Base-by-base conservation (phyloP, 2,329 filamentous ascomycete species). In the Phyllosticta paracitricarpa region DNA sequence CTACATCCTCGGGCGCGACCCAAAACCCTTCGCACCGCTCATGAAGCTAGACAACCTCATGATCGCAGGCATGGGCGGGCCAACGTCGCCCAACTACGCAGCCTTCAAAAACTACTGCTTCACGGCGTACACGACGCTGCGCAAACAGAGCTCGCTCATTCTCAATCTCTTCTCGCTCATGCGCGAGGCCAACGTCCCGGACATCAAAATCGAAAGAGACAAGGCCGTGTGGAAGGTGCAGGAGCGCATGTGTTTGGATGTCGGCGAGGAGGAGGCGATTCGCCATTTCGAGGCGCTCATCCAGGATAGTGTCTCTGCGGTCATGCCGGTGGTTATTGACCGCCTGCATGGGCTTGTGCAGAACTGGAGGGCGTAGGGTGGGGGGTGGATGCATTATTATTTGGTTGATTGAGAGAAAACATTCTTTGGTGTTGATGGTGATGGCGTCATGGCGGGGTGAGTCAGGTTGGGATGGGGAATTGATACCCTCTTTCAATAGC, bases 31-130 rank as follows among this genome's bases (percentile, higher is more conserved):
- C 71, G 93, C 94, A 0, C 94, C 94, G 0, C 86, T 93, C 58
- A 96, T 99, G 87, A 99, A 99, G 74, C 84, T 99, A 8, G 93
- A 89, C 70, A 93, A 92, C 68, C 93, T 99, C 71, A 99, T 99
- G 94, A 90, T 97, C 3, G 94, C 99, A 69, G 94, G 92, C 64
- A 97, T 99, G 91, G 95, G 95, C 51, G 94, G 94, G 12, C 82
- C 86, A 7, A 82, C 83, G 35, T 91, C 89, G 3, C 84, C 89
- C 24, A 87, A 95, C 64, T 99, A 96, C 73, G 81, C 87, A 53
- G 84, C 88, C 59, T 99, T 99, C 77, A 94, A 94, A 71, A 89
- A 95, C 68, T 96, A 97, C 74, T 96, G 91, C 73, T 97, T 96
- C 75, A 89, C 96, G 2, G 91, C 94, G 0, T 99, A 96, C 75